Evolutionary conservation across 768 basidiomycete species (phyloP), one percentile per base, ranked within the genome.

Genomic region (Amanita polypyramis): DNA sequence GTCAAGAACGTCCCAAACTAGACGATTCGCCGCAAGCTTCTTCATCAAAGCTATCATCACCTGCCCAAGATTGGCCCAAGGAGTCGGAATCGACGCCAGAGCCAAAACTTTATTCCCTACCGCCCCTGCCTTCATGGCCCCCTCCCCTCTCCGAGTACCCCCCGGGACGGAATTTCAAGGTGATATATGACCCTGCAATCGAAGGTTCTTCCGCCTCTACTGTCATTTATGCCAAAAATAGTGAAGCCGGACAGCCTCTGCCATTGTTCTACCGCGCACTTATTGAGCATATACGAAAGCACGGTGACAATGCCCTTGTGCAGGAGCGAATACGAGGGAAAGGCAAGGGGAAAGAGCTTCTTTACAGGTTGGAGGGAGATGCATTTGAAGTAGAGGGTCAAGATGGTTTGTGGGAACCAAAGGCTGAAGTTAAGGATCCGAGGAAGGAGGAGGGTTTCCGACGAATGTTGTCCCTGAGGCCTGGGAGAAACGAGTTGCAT

Each of bases 171-270:
- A 58, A 74, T 19, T 82, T 73, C 64, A 82, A 76, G 56, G 68
- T 87, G 7, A 61, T 85, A 5, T 86, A 73, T 58, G 84, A 89
- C 57, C 74, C 79, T 25, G 50, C 65, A 2, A 56, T 74, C 20
- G 82, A 85, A 58, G 50, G 52, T 11, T 44, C 62, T 62, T 70
- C 54, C 8, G 45, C 50, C 25, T 32, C 52, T 14, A 34, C 58
- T 10, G 47, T 52, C 10, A 53, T 57, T 7, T 52, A 54, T 42
- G 37, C 50, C 14, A 58, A 51, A 43, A 57, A 47, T 17, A 52
- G 44, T 29, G 49, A 45, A 20, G 52, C 27, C 29, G 46, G 15
- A 36, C 25, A 34, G 15, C 39, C 30, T 41, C 50, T 54, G 21
- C 55, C 62, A 6, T 49, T 58, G 5, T 65, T 69, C 47, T 69